phyloP scores from a whole-genome alignment of 2,329 filamentous ascomycete species.

The Aspergillus luchuensis region DNA sequence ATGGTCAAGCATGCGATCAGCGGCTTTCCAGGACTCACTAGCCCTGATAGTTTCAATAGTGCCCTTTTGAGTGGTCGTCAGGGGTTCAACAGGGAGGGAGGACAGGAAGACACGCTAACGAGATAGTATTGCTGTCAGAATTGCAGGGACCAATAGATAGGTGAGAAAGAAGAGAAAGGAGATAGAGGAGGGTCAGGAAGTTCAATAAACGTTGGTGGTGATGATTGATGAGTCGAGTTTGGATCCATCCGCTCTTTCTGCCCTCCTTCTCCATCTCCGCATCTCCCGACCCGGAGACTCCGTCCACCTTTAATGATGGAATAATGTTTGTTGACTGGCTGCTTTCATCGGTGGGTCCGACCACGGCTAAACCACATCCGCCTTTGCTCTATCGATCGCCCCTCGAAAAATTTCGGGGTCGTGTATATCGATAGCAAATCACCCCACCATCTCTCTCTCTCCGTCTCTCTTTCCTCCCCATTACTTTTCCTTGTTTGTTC shows the following conservation, averaged over 20 bases:
- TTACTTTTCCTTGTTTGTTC: neutral
- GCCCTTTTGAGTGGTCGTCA: constrained; percentile 5
- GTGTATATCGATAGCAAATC: neutral
- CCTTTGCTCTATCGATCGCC: constrained; percentile 1
- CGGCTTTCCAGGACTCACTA: constrained; percentile 13
- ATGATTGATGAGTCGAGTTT: constrained; percentile 1
- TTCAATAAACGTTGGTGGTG: no score
- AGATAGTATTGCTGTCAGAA: neutral
- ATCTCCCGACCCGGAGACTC: no score
- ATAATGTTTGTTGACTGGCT: neutral
- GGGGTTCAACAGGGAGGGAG: constrained; percentile 8
- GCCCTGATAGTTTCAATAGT: constrained; percentile 18
- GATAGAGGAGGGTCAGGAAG: neutral
- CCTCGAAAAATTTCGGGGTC: constrained; percentile 4
- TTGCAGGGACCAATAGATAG: neutral
- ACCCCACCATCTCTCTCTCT: neutral
- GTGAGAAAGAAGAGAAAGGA: neutral
- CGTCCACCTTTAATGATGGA: no score
- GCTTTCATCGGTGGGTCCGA: neutral
- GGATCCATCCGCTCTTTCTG: neutral
- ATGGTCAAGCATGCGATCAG: constrained; percentile 19
- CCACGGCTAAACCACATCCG: constrained; percentile 7
- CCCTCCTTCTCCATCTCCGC: no score
- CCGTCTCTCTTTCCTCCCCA: no score
- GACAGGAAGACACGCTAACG: neutral